phyloP scores from a whole-genome alignment of 164 flowering plant species.

The Tetrastigma voinierianum region DNA sequence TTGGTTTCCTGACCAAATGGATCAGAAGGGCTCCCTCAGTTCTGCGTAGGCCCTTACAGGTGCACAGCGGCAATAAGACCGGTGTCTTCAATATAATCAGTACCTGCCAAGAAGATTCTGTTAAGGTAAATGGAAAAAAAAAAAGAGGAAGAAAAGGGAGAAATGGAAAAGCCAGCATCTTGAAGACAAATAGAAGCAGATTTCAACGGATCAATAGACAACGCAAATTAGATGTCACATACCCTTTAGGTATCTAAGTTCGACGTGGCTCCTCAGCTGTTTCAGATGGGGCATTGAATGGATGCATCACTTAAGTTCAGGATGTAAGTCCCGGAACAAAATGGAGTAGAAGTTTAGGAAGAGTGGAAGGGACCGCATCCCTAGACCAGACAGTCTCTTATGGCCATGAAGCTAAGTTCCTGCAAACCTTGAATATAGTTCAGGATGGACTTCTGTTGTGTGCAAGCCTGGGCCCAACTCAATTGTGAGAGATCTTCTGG shows the following conservation, averaged over 20 bases:
- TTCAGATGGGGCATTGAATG: conserved; percentile 46
- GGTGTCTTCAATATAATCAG: conserved; percentile 71
- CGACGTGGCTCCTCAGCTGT: conserved; percentile 61
- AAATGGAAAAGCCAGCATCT: background rate
- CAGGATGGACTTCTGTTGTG: conserved; percentile 57
- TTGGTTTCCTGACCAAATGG: conserved; percentile 55
- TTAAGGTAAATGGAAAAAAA: conserved; percentile 9
- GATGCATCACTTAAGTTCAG: conserved; percentile 79
- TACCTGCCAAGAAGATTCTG: conserved; percentile 45
- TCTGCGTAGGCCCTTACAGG: conserved; percentile 64
- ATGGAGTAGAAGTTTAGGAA: conserved; percentile 63
- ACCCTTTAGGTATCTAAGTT: conserved; percentile 71
- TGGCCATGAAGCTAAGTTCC: conserved; percentile 64
- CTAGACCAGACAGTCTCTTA: conserved; percentile 79
- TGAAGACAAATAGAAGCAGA: background rate
- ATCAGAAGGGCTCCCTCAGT: conserved; percentile 82
- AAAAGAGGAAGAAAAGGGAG: background rate
- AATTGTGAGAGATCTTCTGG: conserved; percentile 63
- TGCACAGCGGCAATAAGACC: conserved; percentile 68
- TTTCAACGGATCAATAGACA: too few species aligned
- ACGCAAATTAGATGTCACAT: conserved; percentile 14
- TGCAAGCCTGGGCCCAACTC: conserved; percentile 84
- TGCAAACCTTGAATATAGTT: conserved; percentile 49
- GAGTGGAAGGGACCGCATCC: conserved; percentile 67
- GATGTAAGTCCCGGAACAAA: conserved; percentile 70